Evolutionary conservation across 2,329 filamentous ascomycete species (phyloP).

Genomic region (Aspergillus fischeri): DNA sequence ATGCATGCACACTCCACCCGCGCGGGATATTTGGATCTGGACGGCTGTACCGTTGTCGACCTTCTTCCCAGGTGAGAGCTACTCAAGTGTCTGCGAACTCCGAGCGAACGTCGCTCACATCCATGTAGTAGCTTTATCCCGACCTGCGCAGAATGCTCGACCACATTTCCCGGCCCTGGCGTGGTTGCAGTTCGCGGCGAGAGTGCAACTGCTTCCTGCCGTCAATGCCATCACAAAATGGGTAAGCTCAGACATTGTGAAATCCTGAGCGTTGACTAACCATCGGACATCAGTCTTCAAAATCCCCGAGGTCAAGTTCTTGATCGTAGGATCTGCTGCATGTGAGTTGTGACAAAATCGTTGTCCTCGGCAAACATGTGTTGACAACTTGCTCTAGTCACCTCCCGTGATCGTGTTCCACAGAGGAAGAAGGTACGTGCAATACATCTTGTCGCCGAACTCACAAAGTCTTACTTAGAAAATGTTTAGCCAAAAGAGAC

Average conservation of each 20-base stretch:
- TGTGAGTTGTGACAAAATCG: constrained; percentile 28
- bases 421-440: constrained; percentile 36
- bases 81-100: constrained; percentile 4
- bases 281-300: constrained; percentile 53
- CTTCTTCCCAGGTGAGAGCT: constrained; percentile 62
- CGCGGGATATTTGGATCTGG: constrained; percentile 73
- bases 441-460: background rate
- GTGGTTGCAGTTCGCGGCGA: constrained; percentile 72
- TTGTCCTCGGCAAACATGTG: background rate
- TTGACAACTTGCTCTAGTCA: constrained; percentile 13
- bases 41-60: constrained; percentile 70
- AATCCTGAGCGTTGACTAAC: background rate
- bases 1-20: constrained; percentile 70
- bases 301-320: constrained; percentile 73
- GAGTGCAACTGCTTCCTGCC: constrained; percentile 68
- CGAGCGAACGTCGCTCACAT: constrained; percentile 1
- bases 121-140: constrained; percentile 67
- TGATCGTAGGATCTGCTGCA: constrained; percentile 61
- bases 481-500: constrained; percentile 43
- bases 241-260: constrained; percentile 38
- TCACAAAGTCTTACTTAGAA: background rate
- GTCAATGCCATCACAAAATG: constrained; percentile 75
- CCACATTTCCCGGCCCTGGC: constrained; percentile 56
- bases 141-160: constrained; percentile 73
- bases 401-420: constrained; percentile 26